Evolutionary conservation across 805 yeast species (phyloP).

Genomic region (Ogataea corticis): DNA sequence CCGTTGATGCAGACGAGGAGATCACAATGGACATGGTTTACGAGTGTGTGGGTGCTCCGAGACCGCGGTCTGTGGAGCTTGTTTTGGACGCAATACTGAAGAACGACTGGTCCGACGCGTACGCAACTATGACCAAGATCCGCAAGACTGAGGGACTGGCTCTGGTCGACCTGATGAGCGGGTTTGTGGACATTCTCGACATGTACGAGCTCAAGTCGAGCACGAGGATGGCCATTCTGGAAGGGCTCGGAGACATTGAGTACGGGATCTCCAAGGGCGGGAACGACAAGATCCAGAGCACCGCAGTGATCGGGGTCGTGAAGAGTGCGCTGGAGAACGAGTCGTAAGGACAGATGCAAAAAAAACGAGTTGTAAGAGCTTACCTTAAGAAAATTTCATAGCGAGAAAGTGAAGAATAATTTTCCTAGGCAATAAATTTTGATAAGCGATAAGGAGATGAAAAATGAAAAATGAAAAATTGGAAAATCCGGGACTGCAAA

Average conservation of each 20-base stretch:
- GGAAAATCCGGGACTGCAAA: no score
- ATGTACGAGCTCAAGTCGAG: conserved; percentile 61
- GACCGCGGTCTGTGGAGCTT: conserved; percentile 77
- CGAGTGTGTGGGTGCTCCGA: conserved; percentile 95
- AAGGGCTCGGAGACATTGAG: conserved; percentile 83
- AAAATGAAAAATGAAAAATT: no score
- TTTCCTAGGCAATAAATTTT: no score
- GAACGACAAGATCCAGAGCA: conserved; percentile 82
- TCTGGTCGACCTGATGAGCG: conserved; percentile 76
- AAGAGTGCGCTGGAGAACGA: conserved; percentile 62
- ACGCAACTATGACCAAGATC: conserved; percentile 61
- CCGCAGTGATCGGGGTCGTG: conserved; percentile 86
- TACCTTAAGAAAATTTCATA: not conserved
- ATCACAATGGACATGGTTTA: conserved; percentile 78
- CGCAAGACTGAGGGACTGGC: conserved; percentile 84
- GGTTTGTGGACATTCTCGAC: conserved; percentile 70
- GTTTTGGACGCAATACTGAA: conserved; percentile 75
- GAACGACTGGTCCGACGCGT: conserved; percentile 86
- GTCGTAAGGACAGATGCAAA: conserved; percentile 14
- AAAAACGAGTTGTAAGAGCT: no score
- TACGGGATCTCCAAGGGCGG: conserved; percentile 93
- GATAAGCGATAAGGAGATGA: no score
- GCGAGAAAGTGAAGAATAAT: no score
- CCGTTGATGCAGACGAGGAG: conserved; percentile 50
- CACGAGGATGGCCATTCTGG: conserved; percentile 64